Conservation (phyloP, 169 alveolate genomes). For the Eimeria sp. region DNA sequence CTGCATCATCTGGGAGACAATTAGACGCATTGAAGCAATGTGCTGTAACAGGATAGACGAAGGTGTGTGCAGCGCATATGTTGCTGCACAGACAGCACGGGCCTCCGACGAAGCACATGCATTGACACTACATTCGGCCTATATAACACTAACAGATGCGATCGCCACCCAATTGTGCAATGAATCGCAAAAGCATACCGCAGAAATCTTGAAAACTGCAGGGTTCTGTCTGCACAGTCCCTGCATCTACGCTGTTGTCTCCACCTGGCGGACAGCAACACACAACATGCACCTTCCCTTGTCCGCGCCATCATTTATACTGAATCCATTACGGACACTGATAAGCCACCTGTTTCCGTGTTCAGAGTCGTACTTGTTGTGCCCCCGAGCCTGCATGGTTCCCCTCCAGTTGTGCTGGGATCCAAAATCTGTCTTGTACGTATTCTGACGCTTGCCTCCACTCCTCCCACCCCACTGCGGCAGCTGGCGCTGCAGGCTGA, state of each 20-base stretch:
- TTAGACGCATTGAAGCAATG: background rate
- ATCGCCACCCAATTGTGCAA: background rate
- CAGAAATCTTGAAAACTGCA: constrained; percentile 58
- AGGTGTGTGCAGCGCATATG: background rate
- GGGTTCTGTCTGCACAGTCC: constrained; percentile 50
- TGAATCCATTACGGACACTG: background rate
- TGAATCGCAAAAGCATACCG: constrained; percentile 29
- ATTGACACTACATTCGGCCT: background rate
- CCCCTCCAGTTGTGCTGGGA: constrained; percentile 58
- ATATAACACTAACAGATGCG: background rate
- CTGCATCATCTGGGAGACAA: constrained; percentile 20
- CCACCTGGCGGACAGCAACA: background rate
- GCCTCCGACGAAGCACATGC: no score
- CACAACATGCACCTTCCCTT: background rate
- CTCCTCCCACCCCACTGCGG: constrained; percentile 71
- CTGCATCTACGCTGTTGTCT: constrained; percentile 18
- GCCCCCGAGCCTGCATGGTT: constrained; percentile 45
- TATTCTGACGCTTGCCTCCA: constrained; percentile 59
- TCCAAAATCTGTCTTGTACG: constrained; percentile 71
- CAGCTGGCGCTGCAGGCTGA: constrained; percentile 71
- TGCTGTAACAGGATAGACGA: background rate
- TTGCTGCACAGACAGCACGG: background rate
- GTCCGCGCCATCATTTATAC: background rate
- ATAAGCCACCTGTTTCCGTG: background rate
- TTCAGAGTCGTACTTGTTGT: constrained; percentile 18